Base-by-base conservation (phyloP, 2,329 filamentous ascomycete genomes). In the Fusarium sp. region DNA sequence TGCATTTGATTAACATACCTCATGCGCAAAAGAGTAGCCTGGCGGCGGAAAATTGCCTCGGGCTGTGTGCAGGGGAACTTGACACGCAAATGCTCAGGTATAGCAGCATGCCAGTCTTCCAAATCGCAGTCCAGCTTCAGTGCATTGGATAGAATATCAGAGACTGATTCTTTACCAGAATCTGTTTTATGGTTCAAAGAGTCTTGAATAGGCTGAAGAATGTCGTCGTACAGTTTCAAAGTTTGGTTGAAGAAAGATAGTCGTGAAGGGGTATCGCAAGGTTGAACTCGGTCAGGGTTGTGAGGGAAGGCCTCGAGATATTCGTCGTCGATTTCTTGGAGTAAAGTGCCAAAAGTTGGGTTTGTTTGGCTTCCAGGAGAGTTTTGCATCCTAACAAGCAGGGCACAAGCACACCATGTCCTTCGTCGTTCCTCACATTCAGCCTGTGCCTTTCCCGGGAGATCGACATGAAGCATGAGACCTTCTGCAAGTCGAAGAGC, bases 401-500 rank as follows among this genome's bases (percentile, higher is more conserved):
- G 44, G 13, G 68, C 68, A 33, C 73, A 77, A 52, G 75, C 66
- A 50, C 76, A 77, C 76, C 76, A 77, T 4, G 72, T 76, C 65
- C 76, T 77, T 33, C 70, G 65, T 5, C 72, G 54, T 56, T 77
- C 76, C 42, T 77, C 76, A 1, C 57, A 63, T 36, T 76, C 76
- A 9, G 72, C 61, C 42, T 75, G 52, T 1, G 71, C 50, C 58
- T 70, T 77, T 45, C 64, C 68, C 5, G 76, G 76, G 14, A 77
- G 25, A 27, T 75, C 76, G 10, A 75, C 13, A 27, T 77, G 63
- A 31, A 77, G 63, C 66, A 75, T 52, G 11, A 77, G 53, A 7
- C 76, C 73, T 42, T 77, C 76, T 14, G 75, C 74, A 29, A 77
- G 53, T 15, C 72, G 59, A n/a, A 77, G 69, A 15, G 76, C 76